phyloP scores from a whole-genome alignment of 495 filamentous ascomycete species.

The Aspergillus sparsus region DNA sequence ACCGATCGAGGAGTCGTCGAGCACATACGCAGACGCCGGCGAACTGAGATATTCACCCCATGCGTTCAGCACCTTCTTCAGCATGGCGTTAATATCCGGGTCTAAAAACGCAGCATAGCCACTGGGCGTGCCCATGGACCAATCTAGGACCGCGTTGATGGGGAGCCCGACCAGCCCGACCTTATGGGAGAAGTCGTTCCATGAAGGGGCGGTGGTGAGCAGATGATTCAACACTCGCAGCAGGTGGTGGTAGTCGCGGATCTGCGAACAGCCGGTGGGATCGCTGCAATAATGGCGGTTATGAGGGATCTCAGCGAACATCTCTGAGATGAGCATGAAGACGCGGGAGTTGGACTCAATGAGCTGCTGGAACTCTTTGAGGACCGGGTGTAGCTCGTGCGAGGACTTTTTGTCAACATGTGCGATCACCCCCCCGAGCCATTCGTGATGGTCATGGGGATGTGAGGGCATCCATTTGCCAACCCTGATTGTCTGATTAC shows the following conservation, averaged over 20 bases:
- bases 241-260: slow-evolving; percentile 66
- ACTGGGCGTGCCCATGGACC: slow-evolving; percentile 69
- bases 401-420: slow-evolving; percentile 29
- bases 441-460: slow-evolving; percentile 34
- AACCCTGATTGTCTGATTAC: slow-evolving; percentile 13
- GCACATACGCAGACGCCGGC: slow-evolving; percentile 57
- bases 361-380: slow-evolving; percentile 46
- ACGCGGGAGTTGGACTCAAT: slow-evolving; percentile 47
- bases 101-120: slow-evolving; percentile 67
- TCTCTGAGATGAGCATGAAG: slow-evolving; percentile 44
- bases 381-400: slow-evolving; percentile 35
- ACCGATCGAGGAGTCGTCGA: slow-evolving; percentile 49
- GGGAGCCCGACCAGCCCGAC: slow-evolving; percentile 68
- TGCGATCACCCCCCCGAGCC: slow-evolving; percentile 38
- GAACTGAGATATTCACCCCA: slow-evolving; percentile 65
- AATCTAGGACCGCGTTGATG: slow-evolving; percentile 69
- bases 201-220: slow-evolving; percentile 61
- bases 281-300: slow-evolving; percentile 57
- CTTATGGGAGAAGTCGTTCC: slow-evolving; percentile 51
- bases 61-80: slow-evolving; percentile 68
- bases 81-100: slow-evolving; percentile 63
- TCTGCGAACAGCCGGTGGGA: slow-evolving; percentile 59
- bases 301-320: slow-evolving; percentile 68
- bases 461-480: slow-evolving; percentile 44
- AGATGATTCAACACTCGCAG: slow-evolving; percentile 64